phyloP scores from a whole-genome alignment of 73 alveolate genomes.

The Tetrahymena borealis region DNA sequence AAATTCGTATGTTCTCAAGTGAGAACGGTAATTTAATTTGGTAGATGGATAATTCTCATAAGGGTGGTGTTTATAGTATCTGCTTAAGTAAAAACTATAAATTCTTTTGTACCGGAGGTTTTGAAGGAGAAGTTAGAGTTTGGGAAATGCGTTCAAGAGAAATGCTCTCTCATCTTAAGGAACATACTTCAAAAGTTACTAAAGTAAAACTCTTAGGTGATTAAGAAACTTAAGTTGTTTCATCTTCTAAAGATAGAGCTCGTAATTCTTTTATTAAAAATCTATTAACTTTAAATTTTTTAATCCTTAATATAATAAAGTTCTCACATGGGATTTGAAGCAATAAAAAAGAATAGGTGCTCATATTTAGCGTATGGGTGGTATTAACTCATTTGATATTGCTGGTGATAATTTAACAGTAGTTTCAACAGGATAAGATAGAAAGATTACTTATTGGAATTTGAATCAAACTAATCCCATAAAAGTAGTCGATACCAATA shows the following conservation, averaged over 20 bases:
- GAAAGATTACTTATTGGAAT: constrained; percentile 94
- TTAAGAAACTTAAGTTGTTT: constrained; percentile 82
- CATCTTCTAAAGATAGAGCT: constrained; percentile 89
- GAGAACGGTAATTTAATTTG: constrained; percentile 82
- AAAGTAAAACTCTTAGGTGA: constrained; percentile 72
- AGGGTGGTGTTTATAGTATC: constrained; percentile 87
- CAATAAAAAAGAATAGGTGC: constrained; percentile 90
- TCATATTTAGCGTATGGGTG: constrained; percentile 93
- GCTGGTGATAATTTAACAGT: constrained; percentile 71
- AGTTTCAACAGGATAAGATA: constrained; percentile 86
- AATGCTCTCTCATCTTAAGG: constrained; percentile 89
- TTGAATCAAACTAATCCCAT: constrained; percentile 80
- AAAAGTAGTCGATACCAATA: constrained; percentile 59
- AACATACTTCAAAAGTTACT: constrained; percentile 88
- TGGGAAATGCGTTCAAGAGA: constrained; percentile 95
- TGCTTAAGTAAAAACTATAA: constrained; percentile 69
- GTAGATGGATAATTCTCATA: constrained; percentile 96
- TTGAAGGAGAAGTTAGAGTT: constrained; percentile 90
- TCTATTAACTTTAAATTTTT: not conserved
- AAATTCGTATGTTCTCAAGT: constrained; percentile 76
- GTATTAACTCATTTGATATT: constrained; percentile 78
- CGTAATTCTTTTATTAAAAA: constrained; percentile 3
- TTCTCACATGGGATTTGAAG: constrained; percentile 83
- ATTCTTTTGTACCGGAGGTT: constrained; percentile 88
- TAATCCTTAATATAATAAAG: not conserved